Base-by-base conservation (phyloP, 139 green algal genomes). In the Chlamydomonas urium region DNA sequence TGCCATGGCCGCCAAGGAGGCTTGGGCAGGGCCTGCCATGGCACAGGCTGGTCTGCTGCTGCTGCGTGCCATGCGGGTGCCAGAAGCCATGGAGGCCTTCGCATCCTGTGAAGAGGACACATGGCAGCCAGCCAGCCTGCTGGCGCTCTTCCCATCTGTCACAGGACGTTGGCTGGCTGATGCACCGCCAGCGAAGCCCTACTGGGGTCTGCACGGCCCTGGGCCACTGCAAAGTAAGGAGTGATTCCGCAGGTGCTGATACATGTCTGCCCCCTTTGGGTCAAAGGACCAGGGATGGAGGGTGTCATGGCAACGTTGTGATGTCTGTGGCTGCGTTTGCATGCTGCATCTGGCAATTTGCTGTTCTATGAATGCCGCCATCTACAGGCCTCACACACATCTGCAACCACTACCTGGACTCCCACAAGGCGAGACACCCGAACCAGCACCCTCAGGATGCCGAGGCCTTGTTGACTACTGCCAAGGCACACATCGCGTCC, bases 31-130 rank as follows among this genome's bases (percentile, higher is more conserved):
- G 48, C 68, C 63, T 8, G 85, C 81, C 0, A 80, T 84, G 26
- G 88, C 87, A 24, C 81, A 93, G 65, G 78, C 84, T 8, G 88
- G 81, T 19, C 81, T 93, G 72, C 75, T 91, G 60, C 67, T 90
- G 59, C 59, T 91, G 73, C 63, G 74, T 57, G 75, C 73, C 28
- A 50, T 71, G 29, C 68, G 74, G 1, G 86, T 86, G 62, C 63
- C 78, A 10, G 74, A 85, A 47, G 88, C 76, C 0, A 62, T 90
- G 32, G 45, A 62, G 0, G 75, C 76, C 21, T 73, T 92, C 67
- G 77, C 79, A 47, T 62, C 65, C 1, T 79, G 74, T 48, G 70
- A 62, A 26, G 38, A 72, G 0, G 56, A 68, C 8, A 50, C 73
- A 3, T 86, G 88, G 60, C 87, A 91, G 82, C 88, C 88, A 3